A percentile compares a stretch with the other conserved stretches of the same genome.
Evolutionary conservation across 345 rosid genomes (phyloP).

Genomic region (Linum usitatissimum): DNA sequence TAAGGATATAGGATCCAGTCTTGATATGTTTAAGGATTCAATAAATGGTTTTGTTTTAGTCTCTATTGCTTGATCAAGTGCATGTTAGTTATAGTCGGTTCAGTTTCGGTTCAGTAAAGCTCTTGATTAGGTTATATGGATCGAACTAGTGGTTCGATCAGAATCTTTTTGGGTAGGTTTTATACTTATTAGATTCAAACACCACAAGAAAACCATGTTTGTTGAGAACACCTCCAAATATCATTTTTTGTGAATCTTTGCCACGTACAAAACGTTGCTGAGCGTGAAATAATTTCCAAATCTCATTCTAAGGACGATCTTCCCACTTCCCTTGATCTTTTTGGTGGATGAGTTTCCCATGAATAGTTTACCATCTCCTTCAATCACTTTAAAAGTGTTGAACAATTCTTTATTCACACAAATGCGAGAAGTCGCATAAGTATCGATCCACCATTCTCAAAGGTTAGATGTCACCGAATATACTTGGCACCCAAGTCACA

Average conservation of each 20-base stretch:
- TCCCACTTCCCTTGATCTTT: neutral
- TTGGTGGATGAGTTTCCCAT: neutral
- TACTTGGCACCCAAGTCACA: no score
- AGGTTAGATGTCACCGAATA: neutral
- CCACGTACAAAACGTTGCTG: neutral
- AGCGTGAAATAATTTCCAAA: neutral
- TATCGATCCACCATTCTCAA: neutral
- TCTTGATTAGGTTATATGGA: no score
- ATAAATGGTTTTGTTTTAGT: no score
- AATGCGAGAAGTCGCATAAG: neutral
- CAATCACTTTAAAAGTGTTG: no score
- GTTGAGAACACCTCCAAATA: neutral
- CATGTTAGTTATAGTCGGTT: no score
- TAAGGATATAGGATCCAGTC: no score
- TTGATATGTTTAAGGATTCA: no score
- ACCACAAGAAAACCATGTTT: slow-evolving; percentile 8
- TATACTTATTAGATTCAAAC: neutral
- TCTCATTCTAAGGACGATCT: neutral
- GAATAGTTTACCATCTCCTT: neutral
- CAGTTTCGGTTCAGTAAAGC: no score
- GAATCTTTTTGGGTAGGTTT: no score
- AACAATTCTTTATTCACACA: neutral
- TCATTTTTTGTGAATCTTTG: neutral
- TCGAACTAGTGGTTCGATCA: no score
- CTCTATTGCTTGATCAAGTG: no score